These are phyloP conservation scores for Stemphylium beticola DNA, from an alignment of 2,329 filamentous ascomycete genomes.

Conservation along the genomic window DNA sequence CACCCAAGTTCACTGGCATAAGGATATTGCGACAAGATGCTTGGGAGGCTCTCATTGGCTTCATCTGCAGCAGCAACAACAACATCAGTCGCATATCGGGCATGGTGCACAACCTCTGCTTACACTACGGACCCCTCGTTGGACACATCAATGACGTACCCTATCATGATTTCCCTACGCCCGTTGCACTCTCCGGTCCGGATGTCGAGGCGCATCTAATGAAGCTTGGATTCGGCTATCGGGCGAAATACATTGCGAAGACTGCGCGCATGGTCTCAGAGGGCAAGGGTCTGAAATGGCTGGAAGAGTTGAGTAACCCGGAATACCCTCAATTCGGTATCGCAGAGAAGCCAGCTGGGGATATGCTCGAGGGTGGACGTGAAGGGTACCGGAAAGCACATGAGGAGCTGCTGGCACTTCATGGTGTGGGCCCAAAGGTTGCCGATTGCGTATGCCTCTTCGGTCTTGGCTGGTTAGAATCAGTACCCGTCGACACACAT, in stretches of 20 bases:
- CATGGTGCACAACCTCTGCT: slow-evolving; percentile 94
- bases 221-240: slow-evolving; percentile 88
- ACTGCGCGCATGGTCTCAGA: slow-evolving; percentile 80
- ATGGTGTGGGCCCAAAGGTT: slow-evolving; percentile 95
- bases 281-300: slow-evolving; percentile 72
- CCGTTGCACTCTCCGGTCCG: slow-evolving; percentile 72
- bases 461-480: slow-evolving; percentile 94
- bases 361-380: slow-evolving; percentile 58
- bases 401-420: slow-evolving; percentile 75
- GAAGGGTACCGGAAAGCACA: slow-evolving; percentile 81
- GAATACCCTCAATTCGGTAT: slow-evolving; percentile 67
- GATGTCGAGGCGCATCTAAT: slow-evolving; percentile 82
- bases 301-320: slow-evolving; percentile 78
- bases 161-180: slow-evolving; percentile 87
- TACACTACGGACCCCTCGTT: slow-evolving; percentile 80
- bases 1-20: slow-evolving; percentile 86
- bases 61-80: slow-evolving; percentile 99
- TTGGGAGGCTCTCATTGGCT: slow-evolving; percentile 91
- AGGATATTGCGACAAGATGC: slow-evolving; percentile 92
- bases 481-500: slow-evolving; percentile 95
- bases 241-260: slow-evolving; percentile 88
- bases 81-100: slow-evolving; percentile 94
- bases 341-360: slow-evolving; percentile 52
- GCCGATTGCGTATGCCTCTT: slow-evolving; percentile 96
- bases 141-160: slow-evolving; percentile 71